phyloP scores from a whole-genome alignment of 2,329 filamentous ascomycete genomes.

The Colletotrichum tamarilloi region DNA sequence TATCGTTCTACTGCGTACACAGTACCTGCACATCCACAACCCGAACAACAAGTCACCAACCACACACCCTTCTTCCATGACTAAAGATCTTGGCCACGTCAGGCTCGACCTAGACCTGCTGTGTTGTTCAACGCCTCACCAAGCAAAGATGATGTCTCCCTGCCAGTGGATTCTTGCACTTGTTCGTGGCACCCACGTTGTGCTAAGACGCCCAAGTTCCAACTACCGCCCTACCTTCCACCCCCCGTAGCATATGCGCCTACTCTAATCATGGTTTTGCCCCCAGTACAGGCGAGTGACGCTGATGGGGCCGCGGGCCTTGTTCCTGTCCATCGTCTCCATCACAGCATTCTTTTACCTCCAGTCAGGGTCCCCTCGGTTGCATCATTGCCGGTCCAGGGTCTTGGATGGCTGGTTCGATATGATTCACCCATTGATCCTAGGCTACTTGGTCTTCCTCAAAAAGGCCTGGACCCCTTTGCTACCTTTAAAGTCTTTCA shows the following conservation, averaged over 20 bases:
- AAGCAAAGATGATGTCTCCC: slow-evolving; percentile 5
- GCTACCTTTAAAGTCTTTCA: background rate
- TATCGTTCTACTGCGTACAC: background rate
- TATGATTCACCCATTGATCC: slow-evolving; percentile 19
- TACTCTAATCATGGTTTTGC: background rate
- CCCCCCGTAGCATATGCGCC: background rate
- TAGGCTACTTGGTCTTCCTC: slow-evolving; percentile 4
- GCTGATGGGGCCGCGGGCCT: slow-evolving; percentile 8
- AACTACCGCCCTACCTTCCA: slow-evolving; percentile 3
- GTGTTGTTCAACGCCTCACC: slow-evolving; percentile 16
- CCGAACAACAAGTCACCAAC: slow-evolving; percentile 9
- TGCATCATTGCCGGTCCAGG: slow-evolving; percentile 29
- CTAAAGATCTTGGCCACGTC: slow-evolving; percentile 33
- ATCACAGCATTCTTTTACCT: slow-evolving; percentile 20
- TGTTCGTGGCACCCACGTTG: background rate
- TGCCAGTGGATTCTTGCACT: background rate
- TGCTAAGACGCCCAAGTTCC: background rate
- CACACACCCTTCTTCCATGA: slow-evolving; percentile 18
- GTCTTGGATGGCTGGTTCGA: slow-evolving; percentile 5
- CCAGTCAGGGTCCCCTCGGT: slow-evolving; percentile 23
- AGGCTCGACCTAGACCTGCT: slow-evolving; percentile 20
- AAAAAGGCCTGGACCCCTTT: slow-evolving; percentile 12
- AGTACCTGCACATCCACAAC: background rate
- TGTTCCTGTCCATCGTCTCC: slow-evolving; percentile 15
- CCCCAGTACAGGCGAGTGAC: slow-evolving; percentile 19